Conservation (phyloP, 768 basidiomycete species). For the Sporobolomyces phaffii region DNA sequence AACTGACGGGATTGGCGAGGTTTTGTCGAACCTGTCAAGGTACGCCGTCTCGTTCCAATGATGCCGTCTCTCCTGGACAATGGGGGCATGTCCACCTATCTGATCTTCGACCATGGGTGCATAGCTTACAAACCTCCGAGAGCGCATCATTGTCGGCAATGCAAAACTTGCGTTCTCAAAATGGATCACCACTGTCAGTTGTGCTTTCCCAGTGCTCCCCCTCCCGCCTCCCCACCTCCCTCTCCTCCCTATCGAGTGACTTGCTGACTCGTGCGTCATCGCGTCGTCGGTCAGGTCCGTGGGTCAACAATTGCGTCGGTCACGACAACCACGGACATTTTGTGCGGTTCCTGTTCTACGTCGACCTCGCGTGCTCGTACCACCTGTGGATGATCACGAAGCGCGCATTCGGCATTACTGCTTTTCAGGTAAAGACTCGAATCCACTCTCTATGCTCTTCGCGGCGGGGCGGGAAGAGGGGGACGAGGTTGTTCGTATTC, state of each 20-base stretch:
- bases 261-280: too few relatives aligned
- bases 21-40: constrained; percentile 78
- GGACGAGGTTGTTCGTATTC: too few relatives aligned
- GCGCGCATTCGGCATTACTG: constrained; percentile 24
- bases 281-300: too few relatives aligned
- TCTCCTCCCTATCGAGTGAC: too few relatives aligned
- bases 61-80: too few relatives aligned
- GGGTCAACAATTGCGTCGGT: constrained; percentile 92
- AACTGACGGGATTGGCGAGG: constrained; percentile 70
- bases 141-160: constrained; percentile 87
- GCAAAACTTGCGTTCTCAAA: constrained; percentile 74
- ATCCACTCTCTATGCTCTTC: background rate
- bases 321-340: constrained; percentile 74
- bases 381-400: constrained; percentile 75
- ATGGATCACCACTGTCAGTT: constrained; percentile 59
- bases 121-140: constrained; percentile 36
- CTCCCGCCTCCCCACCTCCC: background rate
- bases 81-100: too few relatives aligned
- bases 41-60: constrained; percentile 73
- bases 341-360: constrained; percentile 84
- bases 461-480: too few relatives aligned
- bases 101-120: background rate
- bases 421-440: constrained; percentile 6
- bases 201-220: constrained; percentile 19
- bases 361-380: constrained; percentile 80